Conservation (phyloP, 352 stramenopile genomes). For the Sclerospora graminicola region DNA sequence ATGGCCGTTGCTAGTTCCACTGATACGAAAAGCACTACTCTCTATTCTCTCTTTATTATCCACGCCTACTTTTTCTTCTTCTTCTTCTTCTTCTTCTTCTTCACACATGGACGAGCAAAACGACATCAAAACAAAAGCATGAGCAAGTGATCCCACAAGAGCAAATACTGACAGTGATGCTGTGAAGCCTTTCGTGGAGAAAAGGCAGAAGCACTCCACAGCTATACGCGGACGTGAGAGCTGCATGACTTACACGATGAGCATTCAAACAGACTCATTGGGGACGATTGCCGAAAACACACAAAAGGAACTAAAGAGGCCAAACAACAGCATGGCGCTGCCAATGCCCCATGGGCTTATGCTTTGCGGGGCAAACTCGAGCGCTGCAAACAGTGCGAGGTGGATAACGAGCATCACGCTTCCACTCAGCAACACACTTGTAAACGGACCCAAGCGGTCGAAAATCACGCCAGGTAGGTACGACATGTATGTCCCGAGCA, state of each 20-base stretch:
- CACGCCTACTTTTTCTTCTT: background rate
- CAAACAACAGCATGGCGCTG: conserved; percentile 42
- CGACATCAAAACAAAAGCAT: conserved; percentile 38
- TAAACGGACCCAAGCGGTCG: conserved; percentile 51
- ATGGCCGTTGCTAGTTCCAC: conserved; percentile 10
- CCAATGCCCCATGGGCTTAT: conserved; percentile 45
- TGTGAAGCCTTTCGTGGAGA: conserved; percentile 50
- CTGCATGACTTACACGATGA: conserved; percentile 70
- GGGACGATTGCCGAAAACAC: conserved; percentile 70
- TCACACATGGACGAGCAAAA: conserved; percentile 27
- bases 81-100: conserved; percentile 1
- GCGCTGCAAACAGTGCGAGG: conserved; percentile 28
- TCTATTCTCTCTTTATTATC: conserved; percentile 22
- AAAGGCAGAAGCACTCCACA: conserved; percentile 70
- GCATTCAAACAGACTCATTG: conserved; percentile 73
- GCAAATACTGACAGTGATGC: conserved; percentile 58
- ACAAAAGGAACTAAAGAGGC: conserved; percentile 56
- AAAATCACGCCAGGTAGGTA: conserved; percentile 64
- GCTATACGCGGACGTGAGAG: conserved; percentile 64
- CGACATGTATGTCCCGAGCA: conserved; percentile 70
- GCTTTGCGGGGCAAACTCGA: conserved; percentile 29
- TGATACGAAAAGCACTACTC: conserved; percentile 30
- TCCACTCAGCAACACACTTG: conserved; percentile 41
- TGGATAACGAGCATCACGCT: conserved; percentile 29
- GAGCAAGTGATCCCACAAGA: conserved; percentile 48